Conservation (phyloP, 805 yeast species). For the Metschnikowia cerradonensis region DNA sequence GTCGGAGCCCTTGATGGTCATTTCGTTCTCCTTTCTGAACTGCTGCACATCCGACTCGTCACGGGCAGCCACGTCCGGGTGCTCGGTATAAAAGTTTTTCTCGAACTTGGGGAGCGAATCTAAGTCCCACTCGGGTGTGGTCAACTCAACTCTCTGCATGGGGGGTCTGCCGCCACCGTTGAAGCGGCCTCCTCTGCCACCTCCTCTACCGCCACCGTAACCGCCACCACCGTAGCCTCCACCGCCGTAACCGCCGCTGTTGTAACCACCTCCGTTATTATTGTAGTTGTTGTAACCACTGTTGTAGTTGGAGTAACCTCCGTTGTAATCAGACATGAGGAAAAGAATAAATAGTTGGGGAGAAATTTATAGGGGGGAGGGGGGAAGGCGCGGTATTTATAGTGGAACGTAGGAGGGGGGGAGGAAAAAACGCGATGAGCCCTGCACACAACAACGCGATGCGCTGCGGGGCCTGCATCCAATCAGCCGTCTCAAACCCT, state of each 20-base stretch:
- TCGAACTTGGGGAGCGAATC: conserved; percentile 81
- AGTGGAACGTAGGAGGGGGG: background rate
- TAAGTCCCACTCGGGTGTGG: conserved; percentile 77
- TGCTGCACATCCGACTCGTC: conserved; percentile 64
- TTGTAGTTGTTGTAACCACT: conserved; percentile 9
- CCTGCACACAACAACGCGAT: background rate
- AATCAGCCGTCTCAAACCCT: too few relatives aligned
- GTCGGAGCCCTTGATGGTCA: conserved; percentile 78
- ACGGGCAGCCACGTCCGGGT: conserved; percentile 71
- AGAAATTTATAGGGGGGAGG: background rate
- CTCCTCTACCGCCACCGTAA: conserved; percentile 15
- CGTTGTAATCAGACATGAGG: conserved; percentile 26
- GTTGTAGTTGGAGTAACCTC: conserved; percentile 22
- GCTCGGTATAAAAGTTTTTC: conserved; percentile 90
- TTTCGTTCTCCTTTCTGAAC: conserved; percentile 80
- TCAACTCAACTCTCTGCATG: conserved; percentile 46
- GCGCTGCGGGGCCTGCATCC: too few relatives aligned
- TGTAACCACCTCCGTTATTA: conserved; percentile 17
- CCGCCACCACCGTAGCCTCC: conserved; percentile 32
- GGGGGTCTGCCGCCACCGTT: conserved; percentile 32
- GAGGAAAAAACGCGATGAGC: background rate
- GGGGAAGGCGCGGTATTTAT: conserved; percentile 4
- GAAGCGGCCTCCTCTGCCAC: conserved; percentile 18
- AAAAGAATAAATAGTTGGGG: background rate
- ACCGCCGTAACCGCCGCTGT: conserved; percentile 32